A percentile compares a stretch with the other conserved stretches of the same genome.
phyloP scores from a whole-genome alignment of 768 basidiomycete species.

The Tubosaeta brunneosetosa region DNA sequence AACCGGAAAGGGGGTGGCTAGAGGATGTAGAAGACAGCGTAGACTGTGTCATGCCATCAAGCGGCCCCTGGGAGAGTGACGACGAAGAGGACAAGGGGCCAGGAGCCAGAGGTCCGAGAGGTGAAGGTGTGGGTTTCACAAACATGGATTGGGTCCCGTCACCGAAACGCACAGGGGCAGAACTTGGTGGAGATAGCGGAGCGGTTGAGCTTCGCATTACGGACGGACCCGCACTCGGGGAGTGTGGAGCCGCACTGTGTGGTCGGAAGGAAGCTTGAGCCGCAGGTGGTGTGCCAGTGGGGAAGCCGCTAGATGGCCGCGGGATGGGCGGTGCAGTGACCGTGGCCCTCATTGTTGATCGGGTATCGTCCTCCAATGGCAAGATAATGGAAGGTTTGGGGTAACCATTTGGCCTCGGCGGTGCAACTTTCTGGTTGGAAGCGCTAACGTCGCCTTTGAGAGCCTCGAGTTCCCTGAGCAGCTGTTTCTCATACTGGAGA shows the following conservation, averaged over 20 bases:
- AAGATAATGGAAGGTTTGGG: slow-evolving; percentile 61
- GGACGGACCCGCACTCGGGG: slow-evolving; percentile 56
- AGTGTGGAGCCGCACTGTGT: slow-evolving; percentile 39
- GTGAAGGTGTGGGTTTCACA: slow-evolving; percentile 44
- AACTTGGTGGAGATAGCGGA: slow-evolving; percentile 28
- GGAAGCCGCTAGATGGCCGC: slow-evolving; percentile 19
- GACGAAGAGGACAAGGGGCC: slow-evolving; percentile 35
- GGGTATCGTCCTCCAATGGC: slow-evolving; percentile 58
- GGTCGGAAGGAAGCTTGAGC: slow-evolving; percentile 25
- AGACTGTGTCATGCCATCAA: slow-evolving; percentile 7
- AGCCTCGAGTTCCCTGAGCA: slow-evolving; percentile 82
- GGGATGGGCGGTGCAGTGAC: slow-evolving; percentile 21
- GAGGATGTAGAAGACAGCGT: slow-evolving; percentile 4
- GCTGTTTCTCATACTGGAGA: slow-evolving; percentile 87
- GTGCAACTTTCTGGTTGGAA: slow-evolving; percentile 57
- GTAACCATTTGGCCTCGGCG: slow-evolving; percentile 42
- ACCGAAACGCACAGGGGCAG: slow-evolving; percentile 56
- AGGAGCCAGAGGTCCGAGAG: slow-evolving; percentile 31
- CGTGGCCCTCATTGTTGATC: slow-evolving; percentile 20
- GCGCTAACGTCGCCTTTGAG: slow-evolving; percentile 70
- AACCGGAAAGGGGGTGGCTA: slow-evolving; percentile 15
- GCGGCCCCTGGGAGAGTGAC: slow-evolving; percentile 24
- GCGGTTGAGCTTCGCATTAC: slow-evolving; percentile 17
- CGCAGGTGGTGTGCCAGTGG: slow-evolving; percentile 11
- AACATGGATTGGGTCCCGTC: slow-evolving; percentile 85